Evolutionary conservation across 768 basidiomycete species (phyloP), one percentile per base, ranked within the genome.

Genomic region (Macrolepiota albuminosa): DNA sequence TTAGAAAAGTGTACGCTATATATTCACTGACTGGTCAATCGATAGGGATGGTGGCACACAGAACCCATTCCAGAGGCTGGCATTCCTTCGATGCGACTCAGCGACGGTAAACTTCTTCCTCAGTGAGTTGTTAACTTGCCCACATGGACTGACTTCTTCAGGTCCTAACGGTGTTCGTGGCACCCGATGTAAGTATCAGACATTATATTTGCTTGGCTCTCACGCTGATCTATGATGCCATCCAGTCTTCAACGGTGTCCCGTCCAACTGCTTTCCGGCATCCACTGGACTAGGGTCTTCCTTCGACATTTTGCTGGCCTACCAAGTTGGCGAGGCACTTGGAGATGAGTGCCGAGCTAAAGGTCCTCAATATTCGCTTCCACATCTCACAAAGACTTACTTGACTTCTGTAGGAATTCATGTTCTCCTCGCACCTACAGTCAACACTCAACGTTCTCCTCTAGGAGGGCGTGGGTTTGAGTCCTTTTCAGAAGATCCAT

Each of bases 401-500:
- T 14, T 31, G 29, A 1, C n/a, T 18, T 43, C 14, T 67, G 5
- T 33, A 79, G 78, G 77, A 40, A 67, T 67, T 14, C 78, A 81
- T 65, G 74, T 84, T 37, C 71, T 85, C 0, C 76, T 87, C n/a
- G 85, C 78, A 1, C 86, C 85, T 2, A 87, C 86, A 1, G 79
- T 85, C 63, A 87, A 87, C 65, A 87, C 81, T 29, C 84, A 84
- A 61, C 76, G 86, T n/a, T 82, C 79, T 6, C 82, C 81, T 29
- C 71, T 83, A 6, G 81, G 82, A 36, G 82, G 83, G 6, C 76
- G 81, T 50, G 73, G 78, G 29, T 88, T 87, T 64, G 86, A 87
- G 64, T 83, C 81, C 13, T 86, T 85, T 67, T 81, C 84, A 4
- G 85, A 86, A 69, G 85, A 87, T 67, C 84, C 85, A 16, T 73